These are phyloP conservation scores for Benincasa hispida DNA, from an alignment of 306 rosid genomes.

Conservation along the genomic window DNA sequence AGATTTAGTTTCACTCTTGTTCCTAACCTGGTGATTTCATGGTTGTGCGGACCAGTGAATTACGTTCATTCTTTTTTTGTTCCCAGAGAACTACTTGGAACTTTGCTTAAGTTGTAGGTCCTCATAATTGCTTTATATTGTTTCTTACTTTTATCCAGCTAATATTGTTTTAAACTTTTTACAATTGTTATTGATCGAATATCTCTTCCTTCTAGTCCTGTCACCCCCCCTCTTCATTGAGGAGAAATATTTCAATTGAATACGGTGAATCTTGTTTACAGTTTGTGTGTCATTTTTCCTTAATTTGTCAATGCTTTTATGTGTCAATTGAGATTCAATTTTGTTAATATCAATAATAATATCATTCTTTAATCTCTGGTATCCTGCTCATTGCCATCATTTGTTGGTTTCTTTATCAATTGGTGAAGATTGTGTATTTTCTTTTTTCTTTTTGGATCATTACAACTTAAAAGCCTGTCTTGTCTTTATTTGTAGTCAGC, in stretches of 20 bases:
- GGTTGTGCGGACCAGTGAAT: background rate
- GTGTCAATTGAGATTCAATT: background rate
- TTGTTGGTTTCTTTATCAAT: background rate
- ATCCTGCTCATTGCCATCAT: background rate
- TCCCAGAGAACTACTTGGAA: background rate
- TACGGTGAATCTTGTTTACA: background rate
- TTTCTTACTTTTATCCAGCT: background rate
- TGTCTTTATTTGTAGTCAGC: background rate
- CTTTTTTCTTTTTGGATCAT: background rate
- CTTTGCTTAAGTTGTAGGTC: background rate
- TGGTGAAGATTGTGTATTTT: background rate
- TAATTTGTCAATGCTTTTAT: background rate
- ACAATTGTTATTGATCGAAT: background rate
- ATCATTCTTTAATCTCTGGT: background rate
- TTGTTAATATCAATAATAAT: background rate
- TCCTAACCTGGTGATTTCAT: background rate
- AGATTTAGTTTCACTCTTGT: constrained; percentile 2
- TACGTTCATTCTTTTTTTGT: background rate
- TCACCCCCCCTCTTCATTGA: background rate
- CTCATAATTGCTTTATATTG: background rate
- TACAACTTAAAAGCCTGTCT: background rate
- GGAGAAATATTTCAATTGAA: background rate
- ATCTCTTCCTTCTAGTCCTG: background rate
- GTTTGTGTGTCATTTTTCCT: background rate
- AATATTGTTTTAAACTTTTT: background rate